phyloP scores from a whole-genome alignment of 2,329 filamentous ascomycete species.

The Aphanoascus verrucosus region DNA sequence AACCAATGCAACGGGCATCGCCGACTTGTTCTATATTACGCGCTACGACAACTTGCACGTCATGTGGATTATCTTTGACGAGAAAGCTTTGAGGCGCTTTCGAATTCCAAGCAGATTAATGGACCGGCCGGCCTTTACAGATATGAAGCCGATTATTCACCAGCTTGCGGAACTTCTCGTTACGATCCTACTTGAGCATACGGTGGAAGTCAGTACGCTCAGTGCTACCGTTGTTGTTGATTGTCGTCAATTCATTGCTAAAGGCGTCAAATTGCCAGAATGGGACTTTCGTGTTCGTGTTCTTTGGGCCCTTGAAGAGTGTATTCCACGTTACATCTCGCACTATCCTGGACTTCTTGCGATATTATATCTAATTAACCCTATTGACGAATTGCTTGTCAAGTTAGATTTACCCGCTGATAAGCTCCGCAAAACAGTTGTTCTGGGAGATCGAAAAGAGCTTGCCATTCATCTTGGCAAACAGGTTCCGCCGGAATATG shows the following conservation, averaged over 20 bases:
- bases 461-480: slow-evolving; percentile 1
- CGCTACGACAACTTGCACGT: background rate
- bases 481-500: background rate
- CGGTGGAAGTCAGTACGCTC: background rate
- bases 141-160: background rate
- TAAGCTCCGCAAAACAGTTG: background rate
- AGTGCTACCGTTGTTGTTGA: slow-evolving; percentile 3
- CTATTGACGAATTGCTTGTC: background rate
- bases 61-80: slow-evolving; percentile 10
- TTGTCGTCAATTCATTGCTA: background rate
- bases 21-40: slow-evolving; percentile 2
- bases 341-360: slow-evolving; percentile 3
- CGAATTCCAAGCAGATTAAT: background rate
- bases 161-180: slow-evolving; percentile 1
- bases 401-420: no score
- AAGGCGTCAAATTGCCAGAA: no score
- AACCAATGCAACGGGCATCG: background rate
- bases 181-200: background rate
- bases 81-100: background rate
- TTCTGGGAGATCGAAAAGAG: background rate
- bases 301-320: background rate
- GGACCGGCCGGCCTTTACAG: background rate
- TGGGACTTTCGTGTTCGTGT: background rate
- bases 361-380: slow-evolving; percentile 3
- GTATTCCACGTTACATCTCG: background rate